Percentiles rank a stretch among this genome's conserved stretches.
These are phyloP conservation scores for Cadophora sp. DNA, from an alignment of 2,329 filamentous ascomycete species.

Conservation along the genomic window DNA sequence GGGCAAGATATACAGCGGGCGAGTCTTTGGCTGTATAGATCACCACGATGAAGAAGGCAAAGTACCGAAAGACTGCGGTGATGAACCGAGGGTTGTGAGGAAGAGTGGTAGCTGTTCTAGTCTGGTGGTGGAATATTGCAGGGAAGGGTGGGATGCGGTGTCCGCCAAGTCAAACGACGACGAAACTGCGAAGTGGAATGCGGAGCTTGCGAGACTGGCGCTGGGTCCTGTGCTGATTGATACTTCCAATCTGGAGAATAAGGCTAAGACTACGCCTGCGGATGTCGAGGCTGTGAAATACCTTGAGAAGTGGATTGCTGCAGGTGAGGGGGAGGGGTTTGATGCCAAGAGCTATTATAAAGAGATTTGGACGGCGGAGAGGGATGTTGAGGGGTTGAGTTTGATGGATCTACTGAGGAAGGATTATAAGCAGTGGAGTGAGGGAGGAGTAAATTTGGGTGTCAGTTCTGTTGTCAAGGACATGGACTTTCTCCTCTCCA, in stretches of 20 bases:
- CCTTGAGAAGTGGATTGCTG: conserved; percentile 56
- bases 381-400: conserved; percentile 65
- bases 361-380: conserved; percentile 68
- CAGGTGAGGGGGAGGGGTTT: conserved; percentile 48
- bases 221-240: conserved; percentile 77
- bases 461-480: conserved; percentile 69
- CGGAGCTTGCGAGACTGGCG: conserved; percentile 69
- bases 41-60: conserved; percentile 77
- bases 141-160: conserved; percentile 63
- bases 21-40: conserved; percentile 73
- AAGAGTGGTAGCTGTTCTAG: conserved; percentile 77
- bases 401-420: conserved; percentile 76
- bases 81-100: conserved; percentile 65
- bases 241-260: conserved; percentile 67
- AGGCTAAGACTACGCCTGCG: conserved; percentile 68
- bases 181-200: conserved; percentile 50
- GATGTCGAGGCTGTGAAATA: conserved; percentile 65
- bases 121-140: conserved; percentile 67
- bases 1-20: conserved; percentile 55
- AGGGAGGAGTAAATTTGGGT: conserved; percentile 63
- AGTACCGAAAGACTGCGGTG: conserved; percentile 53
- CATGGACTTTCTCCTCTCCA: conserved; percentile 67
- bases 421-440: conserved; percentile 84
- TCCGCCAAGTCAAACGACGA: conserved; percentile 48
- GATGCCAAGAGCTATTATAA: conserved; percentile 62